A percentile compares a stretch with the other conserved stretches of the same genome.
phyloP scores from a whole-genome alignment of 257 asterid species.

The Primulina huaijiensis region DNA sequence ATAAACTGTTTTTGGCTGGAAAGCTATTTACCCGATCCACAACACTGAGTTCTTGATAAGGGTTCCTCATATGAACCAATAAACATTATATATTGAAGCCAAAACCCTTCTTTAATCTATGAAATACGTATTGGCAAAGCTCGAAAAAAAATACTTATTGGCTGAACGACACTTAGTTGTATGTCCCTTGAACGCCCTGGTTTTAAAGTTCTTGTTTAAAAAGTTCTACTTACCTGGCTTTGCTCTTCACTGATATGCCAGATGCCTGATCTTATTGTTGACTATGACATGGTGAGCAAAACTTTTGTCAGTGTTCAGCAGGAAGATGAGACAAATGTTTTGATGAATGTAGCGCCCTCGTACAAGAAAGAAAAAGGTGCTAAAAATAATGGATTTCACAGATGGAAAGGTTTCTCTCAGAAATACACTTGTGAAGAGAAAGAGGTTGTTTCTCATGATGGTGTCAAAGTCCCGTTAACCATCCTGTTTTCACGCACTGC shows the following conservation, averaged over 20 bases:
- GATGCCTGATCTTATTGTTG: slow-evolving; percentile 90
- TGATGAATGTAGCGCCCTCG: slow-evolving; percentile 15
- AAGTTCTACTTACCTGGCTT: background rate
- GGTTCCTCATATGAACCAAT: background rate
- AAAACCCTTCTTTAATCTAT: background rate
- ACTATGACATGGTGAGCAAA: slow-evolving; percentile 75
- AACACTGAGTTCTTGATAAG: background rate
- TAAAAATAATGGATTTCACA: slow-evolving; percentile 27
- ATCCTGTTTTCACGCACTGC: slow-evolving; percentile 55
- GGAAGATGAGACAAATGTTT: slow-evolving; percentile 56
- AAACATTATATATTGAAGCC: background rate
- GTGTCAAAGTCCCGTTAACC: slow-evolving; percentile 68
- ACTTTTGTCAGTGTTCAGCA: slow-evolving; percentile 57
- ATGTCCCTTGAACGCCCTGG: slow-evolving; percentile 1
- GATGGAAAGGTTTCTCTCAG: slow-evolving; percentile 49
- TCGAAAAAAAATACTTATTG: background rate
- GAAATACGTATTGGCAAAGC: background rate
- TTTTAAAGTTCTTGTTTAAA: slow-evolving; percentile 15
- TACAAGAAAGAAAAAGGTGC: slow-evolving; percentile 26
- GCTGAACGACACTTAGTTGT: background rate
- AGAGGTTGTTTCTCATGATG: slow-evolving; percentile 75
- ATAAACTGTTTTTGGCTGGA: background rate
- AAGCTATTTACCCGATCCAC: background rate
- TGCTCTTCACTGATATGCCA: slow-evolving; percentile 30
- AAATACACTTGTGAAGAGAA: slow-evolving; percentile 58